Percentiles rank a stretch among this genome's conserved stretches.
Evolutionary conservation across 2,329 filamentous ascomycete species (phyloP).

Genomic region (Aspergillus sp.): DNA sequence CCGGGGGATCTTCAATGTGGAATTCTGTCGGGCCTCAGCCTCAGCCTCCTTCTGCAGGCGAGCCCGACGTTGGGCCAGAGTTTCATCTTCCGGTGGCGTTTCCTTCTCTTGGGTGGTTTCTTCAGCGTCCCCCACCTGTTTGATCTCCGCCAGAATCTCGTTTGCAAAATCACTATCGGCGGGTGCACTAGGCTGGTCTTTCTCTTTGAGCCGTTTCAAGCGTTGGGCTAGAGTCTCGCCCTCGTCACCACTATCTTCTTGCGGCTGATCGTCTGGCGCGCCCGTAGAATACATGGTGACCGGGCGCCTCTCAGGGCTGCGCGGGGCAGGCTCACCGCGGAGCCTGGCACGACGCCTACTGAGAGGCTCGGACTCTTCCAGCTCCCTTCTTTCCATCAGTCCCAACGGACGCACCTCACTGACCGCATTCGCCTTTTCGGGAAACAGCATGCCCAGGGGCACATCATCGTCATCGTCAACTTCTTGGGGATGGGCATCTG

Average conservation of each 20-base stretch:
- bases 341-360: constrained; percentile 75
- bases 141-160: constrained; percentile 46
- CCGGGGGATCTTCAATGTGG: constrained; percentile 29
- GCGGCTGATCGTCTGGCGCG: constrained; percentile 26
- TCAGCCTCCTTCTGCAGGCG: constrained; percentile 47
- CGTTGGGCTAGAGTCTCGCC: constrained; percentile 51
- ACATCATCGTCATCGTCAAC: constrained; percentile 77
- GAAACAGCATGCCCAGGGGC: constrained; percentile 78
- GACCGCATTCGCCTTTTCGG: constrained; percentile 42
- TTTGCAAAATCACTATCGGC: constrained; percentile 46
- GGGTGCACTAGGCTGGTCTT: constrained; percentile 23
- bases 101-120: constrained; percentile 25
- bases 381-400: constrained; percentile 67
- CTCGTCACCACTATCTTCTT: constrained; percentile 38
- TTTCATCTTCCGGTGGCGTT: constrained; percentile 43
- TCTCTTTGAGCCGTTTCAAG: constrained; percentile 41
- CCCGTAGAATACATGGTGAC: constrained; percentile 38
- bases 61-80: constrained; percentile 48
- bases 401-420: constrained; percentile 46
- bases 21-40: constrained; percentile 26
- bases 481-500: constrained; percentile 43
- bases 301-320: constrained; percentile 33
- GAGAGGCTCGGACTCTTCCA: constrained; percentile 91
- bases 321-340: constrained; percentile 56
- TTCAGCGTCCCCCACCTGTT: constrained; percentile 29